A percentile compares a stretch with the other conserved stretches of the same genome.
Evolutionary conservation across 2,329 filamentous ascomycete species (phyloP).

Genomic region (Nemania abortiva): DNA sequence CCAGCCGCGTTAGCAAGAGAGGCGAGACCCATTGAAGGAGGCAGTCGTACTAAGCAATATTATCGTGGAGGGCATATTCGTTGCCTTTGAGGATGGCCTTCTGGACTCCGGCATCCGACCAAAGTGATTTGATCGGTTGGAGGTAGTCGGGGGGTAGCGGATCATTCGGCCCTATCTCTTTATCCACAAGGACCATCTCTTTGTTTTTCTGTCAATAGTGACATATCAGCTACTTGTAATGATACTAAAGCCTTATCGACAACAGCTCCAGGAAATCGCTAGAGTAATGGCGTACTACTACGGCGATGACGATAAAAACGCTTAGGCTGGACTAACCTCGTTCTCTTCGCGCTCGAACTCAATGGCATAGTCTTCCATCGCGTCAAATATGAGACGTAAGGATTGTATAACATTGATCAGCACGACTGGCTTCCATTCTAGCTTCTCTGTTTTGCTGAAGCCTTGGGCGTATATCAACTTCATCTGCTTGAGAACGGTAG

Average conservation of each 20-base stretch:
- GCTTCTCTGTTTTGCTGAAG: slow-evolving; percentile 88
- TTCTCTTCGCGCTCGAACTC: slow-evolving; percentile 83
- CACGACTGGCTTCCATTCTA: slow-evolving; percentile 94
- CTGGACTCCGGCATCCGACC: slow-evolving; percentile 86
- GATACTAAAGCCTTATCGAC: neutral
- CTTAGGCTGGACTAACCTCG: slow-evolving; percentile 68
- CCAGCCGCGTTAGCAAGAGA: slow-evolving; percentile 39
- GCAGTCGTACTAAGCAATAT: slow-evolving; percentile 88
- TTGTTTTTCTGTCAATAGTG: slow-evolving; percentile 74
- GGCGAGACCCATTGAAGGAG: slow-evolving; percentile 51
- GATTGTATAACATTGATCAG: slow-evolving; percentile 95
- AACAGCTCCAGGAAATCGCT: neutral
- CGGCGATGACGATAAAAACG: neutral
- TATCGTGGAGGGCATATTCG: slow-evolving; percentile 96
- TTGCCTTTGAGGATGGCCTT: slow-evolving; percentile 92
- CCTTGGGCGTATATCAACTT: slow-evolving; percentile 95
- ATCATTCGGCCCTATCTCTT: slow-evolving; percentile 86
- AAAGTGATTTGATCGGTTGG: slow-evolving; percentile 84
- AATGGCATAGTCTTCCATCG: slow-evolving; percentile 87
- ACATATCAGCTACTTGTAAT: slow-evolving; percentile 37
- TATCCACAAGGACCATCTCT: slow-evolving; percentile 79
- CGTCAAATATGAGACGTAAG: slow-evolving; percentile 89
- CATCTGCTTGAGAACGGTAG: slow-evolving; percentile 98
- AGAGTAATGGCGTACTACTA: neutral
- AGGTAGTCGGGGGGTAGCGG: slow-evolving; percentile 82